Percentiles rank a stretch among this genome's conserved stretches.
Conservation (phyloP, 352 stramenopile genomes). For the Phytophthora fragariaefolia region DNA sequence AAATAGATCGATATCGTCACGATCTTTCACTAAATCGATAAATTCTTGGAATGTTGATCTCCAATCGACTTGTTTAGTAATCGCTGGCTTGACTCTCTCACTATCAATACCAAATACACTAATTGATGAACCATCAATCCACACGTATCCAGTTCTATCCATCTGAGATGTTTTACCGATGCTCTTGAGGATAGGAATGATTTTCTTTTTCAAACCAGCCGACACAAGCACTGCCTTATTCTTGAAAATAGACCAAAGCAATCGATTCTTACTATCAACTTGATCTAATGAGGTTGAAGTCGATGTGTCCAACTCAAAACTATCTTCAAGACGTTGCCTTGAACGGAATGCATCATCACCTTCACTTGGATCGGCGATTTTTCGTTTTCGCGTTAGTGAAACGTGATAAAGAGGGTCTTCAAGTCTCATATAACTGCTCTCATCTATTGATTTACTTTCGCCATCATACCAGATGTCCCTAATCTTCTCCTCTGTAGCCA, state of each 20-base stretch:
- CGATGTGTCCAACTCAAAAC: conserved; percentile 19
- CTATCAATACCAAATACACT: conserved; percentile 23
- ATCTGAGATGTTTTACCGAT: conserved; percentile 17
- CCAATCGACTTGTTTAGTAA: conserved; percentile 26
- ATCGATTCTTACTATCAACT: conserved; percentile 16
- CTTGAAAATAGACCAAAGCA: conserved; percentile 18
- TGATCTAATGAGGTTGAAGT: conserved; percentile 20
- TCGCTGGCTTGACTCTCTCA: conserved; percentile 12
- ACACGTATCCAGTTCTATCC: conserved; percentile 26
- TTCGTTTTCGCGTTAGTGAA: conserved; percentile 18
- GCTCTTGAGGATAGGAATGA: conserved; percentile 22
- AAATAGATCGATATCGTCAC: conserved; percentile 11
- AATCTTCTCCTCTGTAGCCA: conserved; percentile 23
- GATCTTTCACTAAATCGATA: conserved; percentile 23
- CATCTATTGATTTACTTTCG: conserved; percentile 28
- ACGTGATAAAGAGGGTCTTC: conserved; percentile 23
- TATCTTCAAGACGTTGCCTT: conserved; percentile 23
- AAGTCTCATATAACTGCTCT: conserved; percentile 20
- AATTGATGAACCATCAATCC: conserved; percentile 21
- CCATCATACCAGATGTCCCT: conserved; percentile 16
- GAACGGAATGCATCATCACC: conserved; percentile 9
- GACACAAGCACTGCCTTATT: conserved; percentile 22
- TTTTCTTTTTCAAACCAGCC: conserved; percentile 20
- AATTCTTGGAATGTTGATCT: conserved; percentile 21
- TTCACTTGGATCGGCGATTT: conserved; percentile 3